Base-by-base conservation (phyloP, 805 yeast species). In the Starmerella apicola region DNA sequence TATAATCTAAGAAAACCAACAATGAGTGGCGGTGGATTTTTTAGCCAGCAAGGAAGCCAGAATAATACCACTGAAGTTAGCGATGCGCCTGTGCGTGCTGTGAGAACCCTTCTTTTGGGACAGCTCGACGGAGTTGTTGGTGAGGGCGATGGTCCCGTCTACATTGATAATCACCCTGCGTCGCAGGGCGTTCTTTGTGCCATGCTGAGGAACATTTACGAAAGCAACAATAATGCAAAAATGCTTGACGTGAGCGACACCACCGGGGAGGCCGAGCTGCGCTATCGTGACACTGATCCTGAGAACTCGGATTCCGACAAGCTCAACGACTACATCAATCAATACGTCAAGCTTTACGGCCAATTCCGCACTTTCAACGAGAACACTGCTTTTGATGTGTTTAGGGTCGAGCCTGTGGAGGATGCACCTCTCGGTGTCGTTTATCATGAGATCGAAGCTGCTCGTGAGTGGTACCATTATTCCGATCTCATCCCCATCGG, bases 201-300 rank as follows among this genome's bases (percentile, higher is more conserved):
- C 0, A 66, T 72, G 13, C 61, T 78, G 10, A 63, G 80, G 42
- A 67, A 69, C 37, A 67, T 73, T 10, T 32, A 36, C 6, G 42
- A 38, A 7, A 24, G 20, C 13, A 62, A 75, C 3, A n/a, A n/a
- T n/a, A 65, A 72, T 22, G 65, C 70, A 7, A 55, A 69, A 18
- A 56, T 59, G 5, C 55, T 74, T 41, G 64, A 70, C 12, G 49
- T 79, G 9, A 82, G 76, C 51, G 86, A 79, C 56, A 81, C 83
- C 12, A 75, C 85, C 1, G 82, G 82, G 2, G 51, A 65, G 1
- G 56, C 70, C 12, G 73, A 72, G n/a, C 64, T 75, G 41, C 63
- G 72, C 41, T 63, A 66, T 42, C 75, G 80, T 76, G n/a, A n/a
- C n/a, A 57, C 56, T 46, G 58, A 60, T 39, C 34, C 34, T 9